A percentile compares a stretch with the other conserved stretches of the same genome.
These are phyloP conservation scores for Dryadomyces quercus-mongolicae DNA, from an alignment of 2,329 filamentous ascomycete species.

Conservation along the genomic window DNA sequence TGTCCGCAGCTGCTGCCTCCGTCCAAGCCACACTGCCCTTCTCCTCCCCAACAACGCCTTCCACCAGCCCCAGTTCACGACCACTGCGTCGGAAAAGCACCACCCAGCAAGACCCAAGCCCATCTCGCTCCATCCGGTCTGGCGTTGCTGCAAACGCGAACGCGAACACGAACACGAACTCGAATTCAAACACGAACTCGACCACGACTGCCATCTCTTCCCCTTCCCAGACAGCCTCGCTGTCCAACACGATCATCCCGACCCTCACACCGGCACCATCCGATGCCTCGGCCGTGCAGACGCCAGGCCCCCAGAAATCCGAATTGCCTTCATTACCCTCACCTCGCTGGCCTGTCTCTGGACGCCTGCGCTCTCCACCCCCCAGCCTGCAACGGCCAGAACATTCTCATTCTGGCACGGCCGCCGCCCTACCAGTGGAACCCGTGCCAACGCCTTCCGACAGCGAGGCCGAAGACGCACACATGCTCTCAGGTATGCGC, in stretches of 20 bases:
- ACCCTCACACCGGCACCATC: slow-evolving; percentile 47
- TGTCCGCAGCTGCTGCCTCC: neutral
- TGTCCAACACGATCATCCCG: slow-evolving; percentile 58
- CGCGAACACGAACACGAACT: slow-evolving; percentile 44
- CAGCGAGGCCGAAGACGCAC: slow-evolving; percentile 40
- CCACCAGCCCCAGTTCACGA: neutral
- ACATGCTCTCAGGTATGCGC: slow-evolving; percentile 36
- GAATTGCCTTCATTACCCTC: slow-evolving; percentile 41
- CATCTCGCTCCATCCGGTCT: slow-evolving; percentile 37
- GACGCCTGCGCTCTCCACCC: slow-evolving; percentile 65
- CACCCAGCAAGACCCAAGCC: slow-evolving; percentile 46
- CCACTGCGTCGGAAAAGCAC: neutral
- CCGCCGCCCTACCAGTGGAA: slow-evolving; percentile 24
- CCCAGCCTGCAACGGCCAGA: slow-evolving; percentile 32
- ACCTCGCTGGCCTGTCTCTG: slow-evolving; percentile 66
- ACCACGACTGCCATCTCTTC: slow-evolving; percentile 44
- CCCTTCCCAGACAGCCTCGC: slow-evolving; percentile 12
- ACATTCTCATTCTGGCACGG: slow-evolving; percentile 27
- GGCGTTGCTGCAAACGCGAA: slow-evolving; percentile 35
- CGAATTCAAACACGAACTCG: slow-evolving; percentile 44
- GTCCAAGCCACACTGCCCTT: neutral
- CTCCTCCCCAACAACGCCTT: neutral
- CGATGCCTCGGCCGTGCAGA: slow-evolving; percentile 46
- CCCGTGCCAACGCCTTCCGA: slow-evolving; percentile 15
- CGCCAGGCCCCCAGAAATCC: slow-evolving; percentile 53